phyloP scores from a whole-genome alignment of 306 rosid genomes.

The Corylus avellana region DNA sequence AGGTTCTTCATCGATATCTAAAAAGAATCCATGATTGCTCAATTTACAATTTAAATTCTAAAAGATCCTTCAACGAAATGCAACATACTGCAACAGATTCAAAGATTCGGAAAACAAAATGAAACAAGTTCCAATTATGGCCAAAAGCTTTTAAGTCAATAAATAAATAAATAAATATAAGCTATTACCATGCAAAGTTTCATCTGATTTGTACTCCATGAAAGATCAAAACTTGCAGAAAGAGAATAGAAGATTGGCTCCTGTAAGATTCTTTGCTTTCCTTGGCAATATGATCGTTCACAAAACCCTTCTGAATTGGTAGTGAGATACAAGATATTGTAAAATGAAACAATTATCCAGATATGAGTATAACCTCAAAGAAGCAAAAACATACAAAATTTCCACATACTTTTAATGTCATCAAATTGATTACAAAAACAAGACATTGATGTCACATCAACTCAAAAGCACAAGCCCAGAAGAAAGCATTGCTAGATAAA shows the following conservation, averaged over 20 bases:
- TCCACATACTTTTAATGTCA: background rate
- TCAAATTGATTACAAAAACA: background rate
- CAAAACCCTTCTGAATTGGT: slow-evolving; percentile 1
- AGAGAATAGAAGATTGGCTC: slow-evolving; percentile 6
- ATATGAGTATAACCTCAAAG: background rate
- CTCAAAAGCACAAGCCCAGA: background rate
- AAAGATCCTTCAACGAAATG: no score
- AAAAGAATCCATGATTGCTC: slow-evolving; percentile 5
- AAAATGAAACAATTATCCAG: background rate
- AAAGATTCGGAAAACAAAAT: background rate
- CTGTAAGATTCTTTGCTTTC: background rate
- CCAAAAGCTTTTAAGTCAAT: background rate
- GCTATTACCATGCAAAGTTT: slow-evolving; percentile 46
- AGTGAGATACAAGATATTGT: background rate
- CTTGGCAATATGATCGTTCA: background rate
- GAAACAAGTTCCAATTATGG: background rate
- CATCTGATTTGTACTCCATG: slow-evolving; percentile 45
- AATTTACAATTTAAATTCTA: slow-evolving; percentile 6
- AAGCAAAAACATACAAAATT: background rate
- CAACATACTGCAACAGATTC: background rate
- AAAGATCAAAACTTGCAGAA: slow-evolving; percentile 24
- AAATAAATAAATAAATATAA: background rate
- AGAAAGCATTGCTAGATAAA: background rate
- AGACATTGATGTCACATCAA: slow-evolving; percentile 2
- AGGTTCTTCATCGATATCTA: background rate